A percentile compares a stretch with the other conserved stretches of the same genome.
Evolutionary conservation across 352 stramenopile species (phyloP).

Genomic region (Thalassiosira delicatula): DNA sequence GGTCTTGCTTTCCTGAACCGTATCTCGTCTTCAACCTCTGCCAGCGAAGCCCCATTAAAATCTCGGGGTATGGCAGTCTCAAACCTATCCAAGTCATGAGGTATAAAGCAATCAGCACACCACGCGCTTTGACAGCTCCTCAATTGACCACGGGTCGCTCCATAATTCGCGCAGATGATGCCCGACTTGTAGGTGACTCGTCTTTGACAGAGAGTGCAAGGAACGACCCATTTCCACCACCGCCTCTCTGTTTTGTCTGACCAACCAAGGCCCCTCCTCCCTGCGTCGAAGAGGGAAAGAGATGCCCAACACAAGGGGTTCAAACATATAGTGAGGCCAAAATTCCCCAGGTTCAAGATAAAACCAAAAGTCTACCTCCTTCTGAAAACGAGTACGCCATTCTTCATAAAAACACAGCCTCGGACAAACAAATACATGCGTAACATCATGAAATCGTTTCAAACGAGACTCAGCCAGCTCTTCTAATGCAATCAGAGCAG

Average conservation of each 20-base stretch:
- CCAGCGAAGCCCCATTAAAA: slow-evolving; percentile 11
- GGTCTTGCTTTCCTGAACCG: not conserved
- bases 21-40: slow-evolving; percentile 6
- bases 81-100: not conserved
- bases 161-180: slow-evolving; percentile 20
- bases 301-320: slow-evolving; percentile 40
- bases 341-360: not conserved
- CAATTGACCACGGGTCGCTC: not conserved
- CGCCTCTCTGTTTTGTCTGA: slow-evolving; percentile 2
- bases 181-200: slow-evolving; percentile 13
- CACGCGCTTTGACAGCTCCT: not conserved
- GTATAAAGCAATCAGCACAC: slow-evolving; percentile 6
- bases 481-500: slow-evolving; percentile 32
- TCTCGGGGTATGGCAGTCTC: not conserved
- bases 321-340: slow-evolving; percentile 27
- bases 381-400: slow-evolving; percentile 40
- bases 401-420: slow-evolving; percentile 42
- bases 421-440: slow-evolving; percentile 38
- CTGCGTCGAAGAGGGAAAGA: slow-evolving; percentile 23
- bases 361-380: slow-evolving; percentile 55
- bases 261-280: slow-evolving; percentile 21
- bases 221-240: slow-evolving; percentile 36
- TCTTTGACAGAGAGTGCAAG: slow-evolving; percentile 20
- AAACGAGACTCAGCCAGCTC: slow-evolving; percentile 22
- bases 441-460: slow-evolving; percentile 18